A percentile compares a stretch with the other conserved stretches of the same genome.
Conservation (phyloP, 352 stramenopile species). For the Phytopythium litorale region DNA sequence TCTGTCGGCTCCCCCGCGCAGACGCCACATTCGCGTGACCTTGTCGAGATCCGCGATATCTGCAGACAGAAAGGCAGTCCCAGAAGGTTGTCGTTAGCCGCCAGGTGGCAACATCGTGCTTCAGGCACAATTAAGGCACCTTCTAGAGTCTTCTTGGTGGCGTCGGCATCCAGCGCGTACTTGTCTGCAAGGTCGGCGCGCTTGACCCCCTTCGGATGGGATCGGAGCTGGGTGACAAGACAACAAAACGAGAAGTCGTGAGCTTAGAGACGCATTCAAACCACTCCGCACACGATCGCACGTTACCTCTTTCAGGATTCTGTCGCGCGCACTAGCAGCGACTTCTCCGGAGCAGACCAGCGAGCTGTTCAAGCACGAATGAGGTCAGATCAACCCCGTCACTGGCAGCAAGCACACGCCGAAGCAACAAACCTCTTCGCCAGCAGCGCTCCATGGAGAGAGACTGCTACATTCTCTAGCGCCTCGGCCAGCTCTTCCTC, state of each 20-base stretch:
- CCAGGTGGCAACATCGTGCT: background rate
- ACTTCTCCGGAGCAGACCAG: constrained; percentile 32
- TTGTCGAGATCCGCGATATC: constrained; percentile 47
- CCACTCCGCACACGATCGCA: background rate
- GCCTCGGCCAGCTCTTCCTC: constrained; percentile 38
- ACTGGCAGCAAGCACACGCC: background rate
- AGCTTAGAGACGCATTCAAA: background rate
- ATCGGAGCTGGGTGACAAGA: constrained; percentile 19
- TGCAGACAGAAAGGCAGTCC: constrained; percentile 8
- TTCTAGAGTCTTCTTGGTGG: constrained; percentile 43
- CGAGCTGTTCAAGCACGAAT: constrained; percentile 10
- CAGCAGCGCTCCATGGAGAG: constrained; percentile 37
- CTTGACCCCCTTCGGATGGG: constrained; percentile 32
- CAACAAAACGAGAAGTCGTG: too few relatives aligned
- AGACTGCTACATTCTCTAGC: constrained; percentile 37
- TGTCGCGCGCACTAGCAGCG: constrained; percentile 27
- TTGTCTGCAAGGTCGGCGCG: constrained; percentile 44
- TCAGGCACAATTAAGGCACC: constrained; percentile 13
- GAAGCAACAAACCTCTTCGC: constrained; percentile 26
- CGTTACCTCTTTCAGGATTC: constrained; percentile 49
- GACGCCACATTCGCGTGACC: constrained; percentile 42
- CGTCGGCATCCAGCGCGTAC: constrained; percentile 30
- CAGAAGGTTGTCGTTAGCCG: background rate
- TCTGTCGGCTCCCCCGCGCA: constrained; percentile 45
- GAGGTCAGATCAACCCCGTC: background rate